These are phyloP conservation scores for Venturiaceae sp. DNA, from an alignment of 2,329 filamentous ascomycete genomes.

Conservation along the genomic window DNA sequence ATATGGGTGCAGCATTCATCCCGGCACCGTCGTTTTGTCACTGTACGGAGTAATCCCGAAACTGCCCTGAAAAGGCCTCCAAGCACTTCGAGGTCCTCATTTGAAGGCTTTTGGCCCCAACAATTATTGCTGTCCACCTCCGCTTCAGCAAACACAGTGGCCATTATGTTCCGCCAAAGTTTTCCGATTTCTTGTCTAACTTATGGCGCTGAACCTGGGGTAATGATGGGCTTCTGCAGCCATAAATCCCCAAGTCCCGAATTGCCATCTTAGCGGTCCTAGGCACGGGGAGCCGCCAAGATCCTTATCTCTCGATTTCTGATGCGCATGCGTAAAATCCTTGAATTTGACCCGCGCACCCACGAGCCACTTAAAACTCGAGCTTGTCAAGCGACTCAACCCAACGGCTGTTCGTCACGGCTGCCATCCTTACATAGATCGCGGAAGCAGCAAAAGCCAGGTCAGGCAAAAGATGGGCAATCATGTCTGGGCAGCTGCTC, in stretches of 20 bases:
- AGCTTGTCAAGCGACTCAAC: not conserved
- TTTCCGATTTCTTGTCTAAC: not conserved
- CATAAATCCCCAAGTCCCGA: not conserved
- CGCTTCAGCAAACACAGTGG: not conserved
- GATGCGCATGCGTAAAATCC: not conserved
- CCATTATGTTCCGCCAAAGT: too few species aligned
- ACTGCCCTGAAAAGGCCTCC: not conserved
- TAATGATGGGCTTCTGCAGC: conserved; percentile 1
- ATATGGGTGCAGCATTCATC: not conserved
- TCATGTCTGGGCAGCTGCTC: not conserved
- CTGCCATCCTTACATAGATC: not conserved
- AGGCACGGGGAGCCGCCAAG: not conserved
- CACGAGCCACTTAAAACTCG: not conserved
- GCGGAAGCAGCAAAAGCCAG: not conserved
- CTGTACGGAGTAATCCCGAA: not conserved
- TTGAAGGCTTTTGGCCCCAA: not conserved
- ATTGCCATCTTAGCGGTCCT: not conserved
- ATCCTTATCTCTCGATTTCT: conserved; percentile 2
- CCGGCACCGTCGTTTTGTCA: not conserved
- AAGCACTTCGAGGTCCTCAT: not conserved
- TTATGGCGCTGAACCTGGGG: not conserved
- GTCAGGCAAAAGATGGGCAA: not conserved
- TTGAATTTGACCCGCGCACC: not conserved
- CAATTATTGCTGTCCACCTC: not conserved
- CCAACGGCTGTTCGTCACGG: not conserved